Percentiles rank a stretch among this genome's conserved stretches.
Conservation (phyloP, 169 alveolate species). For the Perkinsus olseni region DNA sequence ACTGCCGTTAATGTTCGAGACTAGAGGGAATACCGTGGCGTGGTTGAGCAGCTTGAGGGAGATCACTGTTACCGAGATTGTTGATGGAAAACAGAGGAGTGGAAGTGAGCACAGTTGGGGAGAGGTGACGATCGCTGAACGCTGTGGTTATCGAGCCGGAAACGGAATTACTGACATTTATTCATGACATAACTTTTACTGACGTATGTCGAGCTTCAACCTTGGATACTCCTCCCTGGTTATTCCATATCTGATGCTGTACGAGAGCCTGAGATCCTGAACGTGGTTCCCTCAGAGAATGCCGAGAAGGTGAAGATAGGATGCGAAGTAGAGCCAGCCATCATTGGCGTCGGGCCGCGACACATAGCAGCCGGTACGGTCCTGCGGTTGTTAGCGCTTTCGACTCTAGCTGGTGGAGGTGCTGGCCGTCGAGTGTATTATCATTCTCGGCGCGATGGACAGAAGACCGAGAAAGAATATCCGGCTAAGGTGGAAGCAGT, state of each 20-base stretch:
- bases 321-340: background rate
- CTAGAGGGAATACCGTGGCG: background rate
- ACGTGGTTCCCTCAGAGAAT: background rate
- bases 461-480: background rate
- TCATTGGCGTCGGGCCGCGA: background rate
- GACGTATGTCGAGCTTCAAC: too few relatives aligned
- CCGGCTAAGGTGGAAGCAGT: background rate
- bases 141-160: too few relatives aligned
- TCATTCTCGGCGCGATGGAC: background rate
- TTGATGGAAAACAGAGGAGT: background rate
- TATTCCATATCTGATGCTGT: too few relatives aligned
- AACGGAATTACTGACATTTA: too few relatives aligned
- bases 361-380: background rate
- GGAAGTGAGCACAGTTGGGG: background rate
- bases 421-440: background rate
- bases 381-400: background rate
- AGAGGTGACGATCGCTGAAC: too few relatives aligned
- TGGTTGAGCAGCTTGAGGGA: background rate
- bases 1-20: background rate
- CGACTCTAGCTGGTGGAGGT: too few relatives aligned
- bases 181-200: too few relatives aligned
- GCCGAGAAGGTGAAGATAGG: background rate
- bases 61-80: background rate
- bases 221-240: too few relatives aligned
- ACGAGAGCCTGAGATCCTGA: too few relatives aligned